phyloP scores from a whole-genome alignment of 306 rosid species.

The Mimosa bimucronata region DNA sequence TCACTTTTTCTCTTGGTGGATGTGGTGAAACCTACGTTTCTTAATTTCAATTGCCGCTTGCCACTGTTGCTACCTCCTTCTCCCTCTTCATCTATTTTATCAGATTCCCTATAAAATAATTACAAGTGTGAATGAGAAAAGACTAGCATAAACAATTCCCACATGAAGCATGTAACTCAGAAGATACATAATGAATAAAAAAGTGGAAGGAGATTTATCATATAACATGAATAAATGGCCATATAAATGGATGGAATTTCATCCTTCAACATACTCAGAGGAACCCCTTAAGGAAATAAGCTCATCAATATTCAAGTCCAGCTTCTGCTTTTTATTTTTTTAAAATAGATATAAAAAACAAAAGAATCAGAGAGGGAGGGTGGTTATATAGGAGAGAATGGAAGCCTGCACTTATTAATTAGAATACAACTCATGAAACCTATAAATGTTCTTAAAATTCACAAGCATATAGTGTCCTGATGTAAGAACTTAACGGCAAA shows the following conservation, averaged over 20 bases:
- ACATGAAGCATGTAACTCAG: slow-evolving; percentile 1
- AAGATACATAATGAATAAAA: slow-evolving; percentile 10
- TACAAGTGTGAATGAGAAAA: slow-evolving; percentile 16
- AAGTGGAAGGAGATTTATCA: neutral
- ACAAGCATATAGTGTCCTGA: slow-evolving; percentile 19
- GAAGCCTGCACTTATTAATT: too few relatives aligned
- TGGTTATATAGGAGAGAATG: too few relatives aligned
- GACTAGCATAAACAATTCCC: slow-evolving; percentile 26
- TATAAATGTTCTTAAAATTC: neutral
- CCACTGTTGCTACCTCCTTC: slow-evolving; percentile 43
- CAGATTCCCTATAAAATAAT: slow-evolving; percentile 64
- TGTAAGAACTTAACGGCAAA: slow-evolving; percentile 10
- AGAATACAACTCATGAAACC: slow-evolving; percentile 15
- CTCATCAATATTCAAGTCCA: neutral
- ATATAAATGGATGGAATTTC: slow-evolving; percentile 9
- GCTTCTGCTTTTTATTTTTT: neutral
- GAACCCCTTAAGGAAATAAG: neutral
- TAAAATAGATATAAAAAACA: too few relatives aligned
- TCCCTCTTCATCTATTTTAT: slow-evolving; percentile 65
- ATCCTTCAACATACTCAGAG: neutral
- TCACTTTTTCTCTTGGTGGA: slow-evolving; percentile 86
- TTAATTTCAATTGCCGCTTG: slow-evolving; percentile 74
- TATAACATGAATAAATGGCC: slow-evolving; percentile 1
- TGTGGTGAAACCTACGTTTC: slow-evolving; percentile 70
- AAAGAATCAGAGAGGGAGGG: neutral